Base-by-base conservation (phyloP, 768 basidiomycete genomes). In the Mycena indigotica region DNA sequence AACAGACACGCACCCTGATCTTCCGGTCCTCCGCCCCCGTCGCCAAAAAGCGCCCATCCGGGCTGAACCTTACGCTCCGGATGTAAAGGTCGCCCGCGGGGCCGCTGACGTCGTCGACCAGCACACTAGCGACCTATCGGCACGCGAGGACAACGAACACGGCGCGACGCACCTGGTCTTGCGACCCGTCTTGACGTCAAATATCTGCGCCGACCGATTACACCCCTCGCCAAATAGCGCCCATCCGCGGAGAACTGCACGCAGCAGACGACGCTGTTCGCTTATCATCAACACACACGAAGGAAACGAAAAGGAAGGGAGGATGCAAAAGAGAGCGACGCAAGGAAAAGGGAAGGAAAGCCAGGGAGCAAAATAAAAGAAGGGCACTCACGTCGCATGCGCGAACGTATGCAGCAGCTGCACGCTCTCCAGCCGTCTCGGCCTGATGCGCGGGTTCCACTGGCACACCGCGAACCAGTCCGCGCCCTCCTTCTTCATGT, bases 21-120 rank as follows among this genome's bases (percentile, higher is more conserved):
- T 89, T 87, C 57, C 89, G 84, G 75, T 98, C 96, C 72, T 98
- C 96, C 0, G 95, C 94, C 8, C 96, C 96, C 3, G 96, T 98
- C 28, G 96, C 96, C 28, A 98, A 83, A 59, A 80, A 87, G 71
- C 91, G 93, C 25, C 95, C 93, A 72, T 98, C 95, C 15, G 93
- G 91, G 51, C 93, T 96, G 75, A 97, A 96, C 57, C 90, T 84
- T 25, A 97, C 94, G 67, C 95, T 97, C 66, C 95, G 92, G 57
- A 81, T 96, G 72, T 98, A 98, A 61, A 95, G 73, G 70, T 96
- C 95, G 30, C 88, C 89, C 25, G 83, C 77, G 66, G 88, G 87
- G 1, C 78, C 84, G 3, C 85, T 84, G n/a, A 76, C 71, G 55
- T 93, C 90, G 73, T 96, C 93, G 46, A 83, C 77, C 26, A 96